Evolutionary conservation across 345 rosid genomes (phyloP), one percentile per base, ranked within the genome.

Genomic region (Punica granatum): DNA sequence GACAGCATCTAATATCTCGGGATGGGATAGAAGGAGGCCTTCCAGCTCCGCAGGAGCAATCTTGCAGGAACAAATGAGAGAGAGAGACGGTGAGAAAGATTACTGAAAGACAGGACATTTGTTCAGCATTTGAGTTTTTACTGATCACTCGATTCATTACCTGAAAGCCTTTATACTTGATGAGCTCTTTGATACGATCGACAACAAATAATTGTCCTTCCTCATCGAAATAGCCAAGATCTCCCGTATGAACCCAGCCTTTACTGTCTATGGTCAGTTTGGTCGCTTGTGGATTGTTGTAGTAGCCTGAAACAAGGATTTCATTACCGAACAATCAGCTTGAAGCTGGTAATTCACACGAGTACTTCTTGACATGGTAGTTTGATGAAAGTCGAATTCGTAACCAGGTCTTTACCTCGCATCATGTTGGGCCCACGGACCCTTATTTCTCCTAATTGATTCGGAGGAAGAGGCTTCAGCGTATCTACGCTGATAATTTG

Each of bases 11-110:
- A 82, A 61, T 64, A 94, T 85, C 68, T 87, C 85, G 2, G 93
- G 85, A 73, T 92, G 99, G 49, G 99, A 83, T 74, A 95, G 86
- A 68, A 95, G 94, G 23, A 95, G 79, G 49, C 89, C 98, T 84
- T 95, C 99, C 60, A 95, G 86, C 77, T 95, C 99, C 46, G 98
- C 99, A 44, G 98, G 99, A 59, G 99, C 99, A 74, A 95, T 87
- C 99, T 95, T 14, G 19, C 43, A 37, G 23, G 43, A 16, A 37
- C 8, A 11, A 63, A 41, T 37, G 28, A 63, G 28, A 63, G n/a
- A 13, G n/a, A n/a, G 23, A 9, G 10, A 32, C 18, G 14, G 64
- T 60, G 9, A 18, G 36, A 60, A 21, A 58, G 18, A 15, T 61
- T n/a, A 30, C 16, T 28, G 34, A 30, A 61, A 33, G 26, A 33